Evolutionary conservation across 2,329 filamentous ascomycete genomes (phyloP).

Genomic region (Colletotrichum orchidophilum): DNA sequence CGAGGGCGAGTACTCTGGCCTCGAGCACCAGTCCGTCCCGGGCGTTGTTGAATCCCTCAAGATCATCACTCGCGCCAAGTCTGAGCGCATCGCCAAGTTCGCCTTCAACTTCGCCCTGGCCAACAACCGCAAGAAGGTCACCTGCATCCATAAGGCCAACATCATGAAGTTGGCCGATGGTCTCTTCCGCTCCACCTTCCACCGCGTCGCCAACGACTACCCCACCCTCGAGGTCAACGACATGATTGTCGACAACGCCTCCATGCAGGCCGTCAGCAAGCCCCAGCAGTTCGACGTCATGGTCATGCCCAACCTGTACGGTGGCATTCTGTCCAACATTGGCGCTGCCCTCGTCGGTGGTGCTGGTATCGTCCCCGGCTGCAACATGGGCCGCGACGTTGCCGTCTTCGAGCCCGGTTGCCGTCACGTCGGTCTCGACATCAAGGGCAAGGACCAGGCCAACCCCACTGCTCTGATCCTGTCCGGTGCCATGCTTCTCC

Average conservation of each 20-base stretch:
- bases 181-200: conserved; percentile 98
- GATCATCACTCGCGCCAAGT: conserved; percentile 99
- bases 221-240: conserved; percentile 96
- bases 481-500: conserved; percentile 95
- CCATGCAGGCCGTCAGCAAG: conserved; percentile 96
- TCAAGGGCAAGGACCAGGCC: conserved; percentile 99
- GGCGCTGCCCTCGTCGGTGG: conserved; percentile 96
- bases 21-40: conserved; percentile 96
- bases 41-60: conserved; percentile 99
- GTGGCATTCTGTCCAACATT: conserved; percentile 98
- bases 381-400: conserved; percentile 99
- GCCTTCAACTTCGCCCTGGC: conserved; percentile 97
- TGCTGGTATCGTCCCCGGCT: conserved; percentile 95
- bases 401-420: conserved; percentile 99
- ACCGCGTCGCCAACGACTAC: conserved; percentile 92
- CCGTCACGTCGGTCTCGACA: conserved; percentile 98
- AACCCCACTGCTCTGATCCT: conserved; percentile 97
- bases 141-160: conserved; percentile 99
- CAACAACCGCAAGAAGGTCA: conserved; percentile 99
- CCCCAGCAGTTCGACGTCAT: conserved; percentile 99
- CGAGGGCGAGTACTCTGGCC: conserved; percentile 98
- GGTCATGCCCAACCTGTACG: conserved; percentile 99
- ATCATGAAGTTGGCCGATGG: conserved; percentile 99
- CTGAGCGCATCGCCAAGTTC: conserved; percentile 98
- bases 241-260: conserved; percentile 99